Base-by-base conservation (phyloP, 345 rosid genomes). In the Linum usitatissimum region DNA sequence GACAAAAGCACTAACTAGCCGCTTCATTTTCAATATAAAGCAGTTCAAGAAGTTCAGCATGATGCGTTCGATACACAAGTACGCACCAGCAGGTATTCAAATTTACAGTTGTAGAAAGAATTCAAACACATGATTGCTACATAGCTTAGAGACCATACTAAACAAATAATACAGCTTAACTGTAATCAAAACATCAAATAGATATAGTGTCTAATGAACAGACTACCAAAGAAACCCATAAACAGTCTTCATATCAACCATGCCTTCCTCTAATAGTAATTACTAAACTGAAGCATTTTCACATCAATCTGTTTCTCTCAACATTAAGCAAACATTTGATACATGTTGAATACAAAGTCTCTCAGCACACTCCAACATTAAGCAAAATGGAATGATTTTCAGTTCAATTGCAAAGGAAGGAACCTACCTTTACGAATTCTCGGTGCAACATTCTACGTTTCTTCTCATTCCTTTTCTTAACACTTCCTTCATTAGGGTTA, bases 401-500 rank as follows among this genome's bases (percentile, higher is more conserved):
- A 15, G 7, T 45, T 17, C 17, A 10, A 3, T 45, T 3, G 15
- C 51, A 45, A 10, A 15, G 51, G 2, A 15, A n/a, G 60, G 5
- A 74, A 23, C 81, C 1, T 55, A 86, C 91, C 94, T 71, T 56
- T 66, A 83, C 81, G 71, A 88, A 88, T 2, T 82, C 88, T 1
- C 81, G 83, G 5, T 81, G 83, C 62, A 48, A 86, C 73, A 77
- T 76, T 18, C 79, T 80, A n/a, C 90, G 86, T 81, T 88, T 86
- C 76, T 85, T 88, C 65, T 81, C 86, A 34, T 91, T 88, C 82
- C 96, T 83, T 72, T 83, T 69, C 75, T 83, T 84, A 30, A 83
- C 63, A 66, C 90, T 88, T 20, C 96, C 96, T 73, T 86, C 76
- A 20, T 88, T 91, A 7, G 98, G 98, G 59, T 81, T 84, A 73